phyloP scores from a whole-genome alignment of 2,329 filamentous ascomycete species.

The Davidsoniella virescens region DNA sequence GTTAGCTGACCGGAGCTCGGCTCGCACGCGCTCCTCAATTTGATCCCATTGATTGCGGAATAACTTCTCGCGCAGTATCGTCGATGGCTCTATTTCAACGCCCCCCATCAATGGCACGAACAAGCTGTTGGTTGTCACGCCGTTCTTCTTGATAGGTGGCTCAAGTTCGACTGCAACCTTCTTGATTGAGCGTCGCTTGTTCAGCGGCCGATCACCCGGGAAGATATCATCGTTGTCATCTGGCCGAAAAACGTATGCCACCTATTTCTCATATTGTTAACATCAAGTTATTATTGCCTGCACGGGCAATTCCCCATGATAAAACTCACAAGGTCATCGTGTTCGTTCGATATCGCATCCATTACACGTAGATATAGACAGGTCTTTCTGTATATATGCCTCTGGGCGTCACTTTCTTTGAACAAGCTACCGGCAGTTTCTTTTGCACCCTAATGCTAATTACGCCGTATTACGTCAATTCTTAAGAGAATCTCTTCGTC shows the following conservation, averaged over 20 bases:
- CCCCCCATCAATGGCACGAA: slow-evolving; percentile 41
- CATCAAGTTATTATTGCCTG: no score
- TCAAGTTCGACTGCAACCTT: slow-evolving; percentile 16
- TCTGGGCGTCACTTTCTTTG: no score
- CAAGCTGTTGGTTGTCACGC: slow-evolving; percentile 14
- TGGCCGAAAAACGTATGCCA: slow-evolving; percentile 46
- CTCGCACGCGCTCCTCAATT: slow-evolving; percentile 46
- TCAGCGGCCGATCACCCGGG: slow-evolving; percentile 29
- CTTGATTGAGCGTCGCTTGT: slow-evolving; percentile 39
- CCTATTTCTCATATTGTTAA: slow-evolving; percentile 23
- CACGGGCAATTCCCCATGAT: not conserved
- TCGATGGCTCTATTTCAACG: slow-evolving; percentile 31
- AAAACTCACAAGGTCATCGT: slow-evolving; percentile 12
- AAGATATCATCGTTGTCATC: slow-evolving; percentile 22
- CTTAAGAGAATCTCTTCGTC: no score
- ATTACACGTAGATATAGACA: not conserved
- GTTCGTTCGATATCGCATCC: slow-evolving; percentile 10
- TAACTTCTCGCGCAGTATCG: slow-evolving; percentile 37
- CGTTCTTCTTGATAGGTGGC: not conserved
- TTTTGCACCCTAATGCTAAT: no score
- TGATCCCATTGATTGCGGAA: slow-evolving; percentile 49
- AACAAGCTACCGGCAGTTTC: no score
- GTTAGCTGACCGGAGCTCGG: slow-evolving; percentile 43
- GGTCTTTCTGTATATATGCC: no score
- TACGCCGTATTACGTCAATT: no score